Evolutionary conservation across 768 basidiomycete species (phyloP).

Genomic region (Russula ochroleuca): DNA sequence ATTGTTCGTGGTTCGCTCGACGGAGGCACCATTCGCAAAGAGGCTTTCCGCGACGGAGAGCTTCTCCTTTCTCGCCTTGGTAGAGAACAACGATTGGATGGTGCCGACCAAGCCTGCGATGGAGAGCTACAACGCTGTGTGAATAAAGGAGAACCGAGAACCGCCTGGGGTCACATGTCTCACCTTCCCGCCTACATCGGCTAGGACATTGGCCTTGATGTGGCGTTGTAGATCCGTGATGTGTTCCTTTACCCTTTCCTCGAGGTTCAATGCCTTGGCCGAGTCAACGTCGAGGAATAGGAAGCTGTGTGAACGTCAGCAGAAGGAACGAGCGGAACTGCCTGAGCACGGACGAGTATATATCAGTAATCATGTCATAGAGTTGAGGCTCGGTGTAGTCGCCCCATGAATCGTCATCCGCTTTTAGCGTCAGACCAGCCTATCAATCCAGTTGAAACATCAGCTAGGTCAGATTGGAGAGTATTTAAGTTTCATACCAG

Average conservation of each 20-base stretch:
- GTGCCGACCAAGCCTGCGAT: constrained; percentile 44
- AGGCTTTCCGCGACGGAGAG: constrained; percentile 55
- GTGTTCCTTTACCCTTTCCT: constrained; percentile 48
- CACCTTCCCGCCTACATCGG: constrained; percentile 44
- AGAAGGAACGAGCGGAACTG: not conserved
- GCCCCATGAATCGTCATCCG: constrained; percentile 49
- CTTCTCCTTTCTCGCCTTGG: constrained; percentile 38
- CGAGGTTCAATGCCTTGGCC: constrained; percentile 52
- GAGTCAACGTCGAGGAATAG: constrained; percentile 71
- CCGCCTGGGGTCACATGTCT: constrained; percentile 9
- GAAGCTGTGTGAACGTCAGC: constrained; percentile 43
- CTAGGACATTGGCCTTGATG: constrained; percentile 51
- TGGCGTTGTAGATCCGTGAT: constrained; percentile 50
- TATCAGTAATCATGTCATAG: constrained; percentile 59
- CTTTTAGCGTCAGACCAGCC: constrained; percentile 73
- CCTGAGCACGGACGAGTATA: constrained; percentile 54
- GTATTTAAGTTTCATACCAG: constrained; percentile 45
- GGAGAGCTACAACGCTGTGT: constrained; percentile 31
- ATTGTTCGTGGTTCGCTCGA: constrained; percentile 62
- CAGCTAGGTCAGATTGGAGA: not conserved
- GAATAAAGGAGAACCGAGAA: not conserved
- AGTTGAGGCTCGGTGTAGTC: constrained; percentile 58
- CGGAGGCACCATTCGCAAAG: constrained; percentile 49
- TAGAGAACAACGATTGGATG: constrained; percentile 46
- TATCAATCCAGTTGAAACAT: constrained; percentile 30